These are phyloP conservation scores for Onygenales sp. DNA, from an alignment of 2,329 filamentous ascomycete genomes.

Conservation along the genomic window DNA sequence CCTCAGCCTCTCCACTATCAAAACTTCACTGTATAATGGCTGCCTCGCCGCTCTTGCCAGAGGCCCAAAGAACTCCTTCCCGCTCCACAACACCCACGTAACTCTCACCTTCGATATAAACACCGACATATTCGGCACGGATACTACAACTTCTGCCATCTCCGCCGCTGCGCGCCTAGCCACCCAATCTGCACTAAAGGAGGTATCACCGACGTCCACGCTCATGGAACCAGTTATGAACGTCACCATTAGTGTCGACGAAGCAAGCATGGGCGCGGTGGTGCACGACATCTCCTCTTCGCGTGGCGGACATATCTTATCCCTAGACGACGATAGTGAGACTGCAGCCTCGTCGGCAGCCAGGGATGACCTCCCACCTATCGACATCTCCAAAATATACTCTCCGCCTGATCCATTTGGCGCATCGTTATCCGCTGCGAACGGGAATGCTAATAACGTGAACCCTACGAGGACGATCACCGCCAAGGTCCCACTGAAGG, in stretches of 20 bases:
- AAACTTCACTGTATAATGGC: conserved; percentile 61
- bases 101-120: conserved; percentile 58
- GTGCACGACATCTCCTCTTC: conserved; percentile 71
- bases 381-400: conserved; percentile 71
- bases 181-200: conserved; percentile 59
- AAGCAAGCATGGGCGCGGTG: conserved; percentile 68
- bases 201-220: conserved; percentile 46
- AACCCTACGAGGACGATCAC: conserved; percentile 56
- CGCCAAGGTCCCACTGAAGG: conserved; percentile 83
- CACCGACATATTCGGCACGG: conserved; percentile 55
- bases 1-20: conserved; percentile 40
- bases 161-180: conserved; percentile 60
- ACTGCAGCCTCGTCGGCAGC: conserved; percentile 18
- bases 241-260: conserved; percentile 76
- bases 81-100: conserved; percentile 67
- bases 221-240: conserved; percentile 93
- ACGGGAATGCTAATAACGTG: conserved; percentile 6
- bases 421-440: conserved; percentile 18
- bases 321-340: conserved; percentile 49
- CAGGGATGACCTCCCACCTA: conserved; percentile 30
- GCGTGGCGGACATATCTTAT: conserved; percentile 63
- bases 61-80: conserved; percentile 71
- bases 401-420: conserved; percentile 78
- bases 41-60: conserved; percentile 74
- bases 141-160: conserved; percentile 56